phyloP scores from a whole-genome alignment of 257 asterid genomes.

The Ilex asprella region DNA sequence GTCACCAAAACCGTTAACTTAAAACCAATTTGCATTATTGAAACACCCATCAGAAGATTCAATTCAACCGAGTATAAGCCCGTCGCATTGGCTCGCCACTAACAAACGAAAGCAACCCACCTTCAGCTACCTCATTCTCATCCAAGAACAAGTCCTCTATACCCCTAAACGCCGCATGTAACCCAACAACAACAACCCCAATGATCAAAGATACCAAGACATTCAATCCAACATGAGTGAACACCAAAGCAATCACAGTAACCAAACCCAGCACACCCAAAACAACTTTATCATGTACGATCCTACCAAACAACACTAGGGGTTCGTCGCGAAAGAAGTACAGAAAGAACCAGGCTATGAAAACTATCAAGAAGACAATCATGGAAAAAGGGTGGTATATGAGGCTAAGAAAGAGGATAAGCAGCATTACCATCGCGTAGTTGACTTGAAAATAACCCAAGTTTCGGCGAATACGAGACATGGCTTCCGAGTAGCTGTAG shows the following conservation, averaged over 20 bases:
- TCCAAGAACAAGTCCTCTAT: constrained; percentile 73
- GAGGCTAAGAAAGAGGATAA: constrained; percentile 66
- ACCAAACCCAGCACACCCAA: constrained; percentile 45
- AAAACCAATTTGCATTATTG: too few species aligned
- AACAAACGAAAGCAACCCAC: constrained; percentile 72
- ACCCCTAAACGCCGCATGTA: constrained; percentile 56
- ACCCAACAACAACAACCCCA: constrained; percentile 43
- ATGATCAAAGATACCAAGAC: constrained; percentile 65
- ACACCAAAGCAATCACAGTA: constrained; percentile 60
- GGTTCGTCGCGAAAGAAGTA: constrained; percentile 66
- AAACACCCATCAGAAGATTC: too few species aligned
- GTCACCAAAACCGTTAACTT: too few species aligned
- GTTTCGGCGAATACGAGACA: constrained; percentile 60
- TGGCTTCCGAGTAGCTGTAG: constrained; percentile 47
- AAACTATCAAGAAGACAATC: constrained; percentile 54
- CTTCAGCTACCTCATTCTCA: constrained; percentile 66
- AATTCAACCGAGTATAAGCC: too few species aligned
- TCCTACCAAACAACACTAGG: constrained; percentile 30
- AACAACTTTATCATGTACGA: constrained; percentile 52
- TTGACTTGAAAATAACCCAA: constrained; percentile 70
- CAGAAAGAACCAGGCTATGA: constrained; percentile 46
- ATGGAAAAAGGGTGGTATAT: constrained; percentile 77
- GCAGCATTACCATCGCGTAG: constrained; percentile 54
- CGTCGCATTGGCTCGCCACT: constrained; percentile 15
- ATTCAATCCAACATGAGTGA: constrained; percentile 55